phyloP scores from a whole-genome alignment of 2,329 filamentous ascomycete genomes.

The Fusarium hostae region DNA sequence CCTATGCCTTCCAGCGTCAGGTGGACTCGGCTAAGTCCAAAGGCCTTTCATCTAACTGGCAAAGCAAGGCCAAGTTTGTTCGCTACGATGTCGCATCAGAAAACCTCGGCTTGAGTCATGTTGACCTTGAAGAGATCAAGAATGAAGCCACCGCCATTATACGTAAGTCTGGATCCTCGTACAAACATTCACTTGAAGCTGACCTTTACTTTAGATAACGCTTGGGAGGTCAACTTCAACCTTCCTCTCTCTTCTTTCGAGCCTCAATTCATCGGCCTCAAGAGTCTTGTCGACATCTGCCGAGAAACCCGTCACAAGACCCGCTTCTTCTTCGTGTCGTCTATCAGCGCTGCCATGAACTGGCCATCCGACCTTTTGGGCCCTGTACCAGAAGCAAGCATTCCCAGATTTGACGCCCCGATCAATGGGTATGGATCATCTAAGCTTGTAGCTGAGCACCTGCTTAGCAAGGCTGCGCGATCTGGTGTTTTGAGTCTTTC shows the following conservation, averaged over 20 bases:
- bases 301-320: neutral
- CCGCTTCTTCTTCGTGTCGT: neutral
- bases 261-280: neutral
- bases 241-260: neutral
- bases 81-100: neutral
- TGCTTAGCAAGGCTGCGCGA: neutral
- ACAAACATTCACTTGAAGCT: fast-evolving
- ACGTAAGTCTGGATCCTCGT: neutral
- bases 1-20: neutral
- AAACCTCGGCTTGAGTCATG: neutral
- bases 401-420: neutral
- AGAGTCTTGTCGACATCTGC: neutral
- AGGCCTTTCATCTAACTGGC: neutral
- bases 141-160: neutral
- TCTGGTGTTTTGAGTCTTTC: neutral
- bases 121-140: neutral
- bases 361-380: neutral
- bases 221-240: neutral
- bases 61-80: neutral
- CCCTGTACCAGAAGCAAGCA: neutral
- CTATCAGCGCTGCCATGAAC: neutral
- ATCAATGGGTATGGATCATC: neutral
- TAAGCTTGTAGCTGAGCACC: neutral
- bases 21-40: neutral
- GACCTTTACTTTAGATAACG: neutral